Conservation (phyloP, 1,284 basidiomycete genomes). For the Pascua sp. region DNA sequence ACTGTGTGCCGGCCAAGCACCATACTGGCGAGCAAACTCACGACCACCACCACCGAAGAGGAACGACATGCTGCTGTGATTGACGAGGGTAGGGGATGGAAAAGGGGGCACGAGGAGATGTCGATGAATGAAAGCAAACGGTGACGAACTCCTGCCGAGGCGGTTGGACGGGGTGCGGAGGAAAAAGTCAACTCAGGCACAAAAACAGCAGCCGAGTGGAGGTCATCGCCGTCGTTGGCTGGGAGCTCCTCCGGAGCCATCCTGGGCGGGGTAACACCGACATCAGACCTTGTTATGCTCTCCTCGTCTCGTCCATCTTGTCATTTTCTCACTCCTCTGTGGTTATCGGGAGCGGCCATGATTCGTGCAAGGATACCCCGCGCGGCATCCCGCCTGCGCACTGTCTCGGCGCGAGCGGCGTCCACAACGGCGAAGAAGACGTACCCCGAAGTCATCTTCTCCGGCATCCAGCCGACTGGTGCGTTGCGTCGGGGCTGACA, state of each 20-base stretch:
- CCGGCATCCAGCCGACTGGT: slow-evolving; percentile 57
- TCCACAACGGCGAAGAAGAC: not conserved
- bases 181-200: not conserved
- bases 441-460: slow-evolving; percentile 45
- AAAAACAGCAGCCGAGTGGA: not conserved
- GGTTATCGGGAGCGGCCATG: too few relatives aligned
- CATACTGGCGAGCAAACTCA: slow-evolving; percentile 9
- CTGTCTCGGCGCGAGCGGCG: not conserved
- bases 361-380: slow-evolving; percentile 3
- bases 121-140: too few relatives aligned
- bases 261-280: not conserved
- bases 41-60: slow-evolving; percentile 27
- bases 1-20: not conserved
- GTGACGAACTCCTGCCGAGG: too few relatives aligned
- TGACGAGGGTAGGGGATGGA: not conserved
- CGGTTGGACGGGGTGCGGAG: too few relatives aligned
- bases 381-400: not conserved
- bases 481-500: slow-evolving; percentile 37
- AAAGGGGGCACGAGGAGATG: too few relatives aligned
- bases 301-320: too few relatives aligned
- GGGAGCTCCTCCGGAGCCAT: not conserved
- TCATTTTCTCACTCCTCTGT: too few relatives aligned
- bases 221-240: not conserved
- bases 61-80: slow-evolving; percentile 24
- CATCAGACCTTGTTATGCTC: not conserved